phyloP scores from a whole-genome alignment of 306 rosid species.

The Rosa lucieae region DNA sequence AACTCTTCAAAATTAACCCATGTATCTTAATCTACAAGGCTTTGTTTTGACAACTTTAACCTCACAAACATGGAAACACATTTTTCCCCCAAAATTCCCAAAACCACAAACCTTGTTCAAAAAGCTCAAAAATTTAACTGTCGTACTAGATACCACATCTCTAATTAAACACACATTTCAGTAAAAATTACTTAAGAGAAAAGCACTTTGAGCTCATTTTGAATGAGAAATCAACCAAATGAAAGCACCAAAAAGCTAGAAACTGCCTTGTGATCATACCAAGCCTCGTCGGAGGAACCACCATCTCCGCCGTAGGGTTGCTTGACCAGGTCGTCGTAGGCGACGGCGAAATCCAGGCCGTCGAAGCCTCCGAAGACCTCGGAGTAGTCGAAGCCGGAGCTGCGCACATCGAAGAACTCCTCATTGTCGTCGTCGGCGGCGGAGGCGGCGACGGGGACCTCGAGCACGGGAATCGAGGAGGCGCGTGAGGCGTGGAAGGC shows the following conservation, averaged over 20 bases:
- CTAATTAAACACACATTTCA: neutral
- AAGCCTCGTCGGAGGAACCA: slow-evolving; percentile 63
- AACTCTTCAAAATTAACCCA: neutral
- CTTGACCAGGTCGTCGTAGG: slow-evolving; percentile 63
- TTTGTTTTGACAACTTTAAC: neutral
- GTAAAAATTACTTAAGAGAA: neutral
- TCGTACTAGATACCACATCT: neutral
- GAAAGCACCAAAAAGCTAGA: slow-evolving; percentile 11
- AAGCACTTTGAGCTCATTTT: slow-evolving; percentile 8
- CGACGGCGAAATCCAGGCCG: slow-evolving; percentile 58
- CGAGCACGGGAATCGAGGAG: slow-evolving; percentile 82
- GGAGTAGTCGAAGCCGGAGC: slow-evolving; percentile 59
- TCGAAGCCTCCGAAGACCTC: slow-evolving; percentile 72
- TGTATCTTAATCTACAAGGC: slow-evolving; percentile 24
- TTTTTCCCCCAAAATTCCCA: neutral
- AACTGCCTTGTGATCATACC: slow-evolving; percentile 49
- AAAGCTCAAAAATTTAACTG: neutral
- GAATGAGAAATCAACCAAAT: slow-evolving; percentile 25
- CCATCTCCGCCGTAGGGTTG: slow-evolving; percentile 25
- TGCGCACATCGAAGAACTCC: slow-evolving; percentile 60
- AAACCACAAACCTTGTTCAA: neutral
- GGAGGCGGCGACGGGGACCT: slow-evolving; percentile 67
- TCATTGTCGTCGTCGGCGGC: slow-evolving; percentile 45
- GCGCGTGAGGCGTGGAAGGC: slow-evolving; percentile 72
- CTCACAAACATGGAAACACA: slow-evolving; percentile 19